phyloP scores from a whole-genome alignment of 2,329 filamentous ascomycete genomes.

The Colletotrichum incanum region DNA sequence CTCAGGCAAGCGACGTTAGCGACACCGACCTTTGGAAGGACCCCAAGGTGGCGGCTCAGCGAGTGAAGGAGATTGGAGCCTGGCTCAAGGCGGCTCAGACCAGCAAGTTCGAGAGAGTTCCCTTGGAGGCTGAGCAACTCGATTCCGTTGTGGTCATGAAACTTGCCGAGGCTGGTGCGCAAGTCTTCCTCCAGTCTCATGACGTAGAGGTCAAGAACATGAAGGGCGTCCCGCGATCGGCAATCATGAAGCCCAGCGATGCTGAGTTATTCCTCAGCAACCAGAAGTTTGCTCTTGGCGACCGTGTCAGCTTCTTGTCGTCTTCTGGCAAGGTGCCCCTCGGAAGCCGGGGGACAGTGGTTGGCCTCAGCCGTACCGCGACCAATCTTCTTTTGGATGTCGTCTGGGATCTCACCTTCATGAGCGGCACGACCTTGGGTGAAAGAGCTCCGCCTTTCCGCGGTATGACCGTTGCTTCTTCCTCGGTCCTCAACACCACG shows the following conservation, averaged over 20 bases:
- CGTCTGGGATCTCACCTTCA: constrained; percentile 94
- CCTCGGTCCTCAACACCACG: constrained; percentile 90
- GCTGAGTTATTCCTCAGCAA: constrained; percentile 93
- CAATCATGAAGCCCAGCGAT: constrained; percentile 92
- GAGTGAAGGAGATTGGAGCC: constrained; percentile 92
- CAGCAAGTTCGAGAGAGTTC: constrained; percentile 95
- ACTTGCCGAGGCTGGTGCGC: constrained; percentile 84
- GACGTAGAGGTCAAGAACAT: constrained; percentile 78
- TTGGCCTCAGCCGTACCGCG: constrained; percentile 91
- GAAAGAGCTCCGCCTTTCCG: constrained; percentile 94
- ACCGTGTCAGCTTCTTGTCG: constrained; percentile 93
- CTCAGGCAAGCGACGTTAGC: constrained; percentile 85
- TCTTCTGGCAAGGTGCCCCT: constrained; percentile 96
- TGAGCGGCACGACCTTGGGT: constrained; percentile 94
- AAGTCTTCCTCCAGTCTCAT: constrained; percentile 66
- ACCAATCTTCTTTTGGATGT: constrained; percentile 89
- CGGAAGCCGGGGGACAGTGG: constrained; percentile 91
- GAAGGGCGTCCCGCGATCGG: constrained; percentile 86
- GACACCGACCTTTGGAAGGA: constrained; percentile 90
- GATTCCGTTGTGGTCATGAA: constrained; percentile 90
- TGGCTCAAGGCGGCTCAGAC: constrained; percentile 95
- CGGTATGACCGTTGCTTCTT: constrained; percentile 89
- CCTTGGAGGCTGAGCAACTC: constrained; percentile 94
- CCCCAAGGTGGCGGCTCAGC: constrained; percentile 78
- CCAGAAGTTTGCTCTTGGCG: constrained; percentile 87